Conservation (phyloP, 176 grass and related monocot genomes). For the Cocos nucifera region DNA sequence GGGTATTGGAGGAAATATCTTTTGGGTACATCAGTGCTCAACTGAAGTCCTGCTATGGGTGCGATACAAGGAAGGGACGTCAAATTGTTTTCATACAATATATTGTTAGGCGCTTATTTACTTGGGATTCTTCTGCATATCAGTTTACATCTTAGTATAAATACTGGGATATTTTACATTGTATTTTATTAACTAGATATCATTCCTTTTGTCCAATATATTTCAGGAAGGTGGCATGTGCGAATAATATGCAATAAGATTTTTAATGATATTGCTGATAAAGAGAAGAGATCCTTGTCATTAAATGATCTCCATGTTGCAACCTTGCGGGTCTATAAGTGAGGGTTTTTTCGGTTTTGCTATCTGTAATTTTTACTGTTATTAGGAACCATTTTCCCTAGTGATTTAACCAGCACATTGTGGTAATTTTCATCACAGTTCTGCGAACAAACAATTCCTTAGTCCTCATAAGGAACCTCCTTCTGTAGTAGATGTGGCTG, state of each 20-base stretch:
- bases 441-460: slow-evolving; percentile 49
- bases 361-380: not conserved
- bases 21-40: too few relatives aligned
- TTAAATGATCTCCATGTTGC: slow-evolving; percentile 41
- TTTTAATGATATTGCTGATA: slow-evolving; percentile 29
- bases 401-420: not conserved
- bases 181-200: too few relatives aligned
- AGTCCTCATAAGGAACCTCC: slow-evolving; percentile 79
- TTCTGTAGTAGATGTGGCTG: not conserved
- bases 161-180: too few relatives aligned
- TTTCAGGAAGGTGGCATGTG: slow-evolving; percentile 48
- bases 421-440: slow-evolving; percentile 26
- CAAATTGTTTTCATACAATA: too few relatives aligned
- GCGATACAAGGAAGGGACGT: too few relatives aligned
- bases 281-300: slow-evolving; percentile 15
- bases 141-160: too few relatives aligned
- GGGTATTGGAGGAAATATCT: too few relatives aligned
- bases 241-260: slow-evolving; percentile 39
- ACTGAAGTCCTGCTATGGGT: too few relatives aligned
- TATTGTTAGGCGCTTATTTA: too few relatives aligned
- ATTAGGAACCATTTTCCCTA: not conserved
- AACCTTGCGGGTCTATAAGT: slow-evolving; percentile 72
- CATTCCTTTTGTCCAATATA: not conserved
- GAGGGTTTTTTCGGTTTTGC: not conserved
- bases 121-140: too few relatives aligned